phyloP scores from a whole-genome alignment of 805 yeast genomes.

The Scheffersomyces amazonensis region DNA sequence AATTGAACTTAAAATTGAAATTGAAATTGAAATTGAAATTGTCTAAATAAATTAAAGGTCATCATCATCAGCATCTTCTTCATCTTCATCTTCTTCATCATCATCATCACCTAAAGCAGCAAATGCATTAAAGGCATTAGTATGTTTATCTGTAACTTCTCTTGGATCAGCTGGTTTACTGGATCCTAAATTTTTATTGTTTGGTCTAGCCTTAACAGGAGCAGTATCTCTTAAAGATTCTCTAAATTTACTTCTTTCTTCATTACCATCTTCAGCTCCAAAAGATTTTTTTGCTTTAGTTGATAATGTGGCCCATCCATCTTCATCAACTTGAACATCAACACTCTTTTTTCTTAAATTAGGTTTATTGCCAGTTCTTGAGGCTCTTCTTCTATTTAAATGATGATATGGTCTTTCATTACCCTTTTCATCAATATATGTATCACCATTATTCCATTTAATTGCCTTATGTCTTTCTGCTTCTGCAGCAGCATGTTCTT shows the following conservation, averaged over 20 bases:
- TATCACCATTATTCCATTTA: slow-evolving; percentile 39
- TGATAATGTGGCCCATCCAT: slow-evolving; percentile 74
- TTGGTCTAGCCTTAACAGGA: slow-evolving; percentile 58
- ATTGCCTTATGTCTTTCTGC: slow-evolving; percentile 20
- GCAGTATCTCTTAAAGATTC: slow-evolving; percentile 47
- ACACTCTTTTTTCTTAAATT: slow-evolving; percentile 56
- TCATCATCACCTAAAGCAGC: slow-evolving; percentile 71
- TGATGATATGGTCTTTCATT: slow-evolving; percentile 43
- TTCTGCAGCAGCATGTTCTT: slow-evolving; percentile 39
- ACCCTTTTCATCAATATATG: slow-evolving; percentile 44
- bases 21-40: no score
- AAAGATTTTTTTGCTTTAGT: slow-evolving; percentile 43
- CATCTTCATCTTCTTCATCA: slow-evolving; percentile 25
- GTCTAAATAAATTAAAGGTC: no score
- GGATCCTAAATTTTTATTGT: slow-evolving; percentile 70
- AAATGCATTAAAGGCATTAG: slow-evolving; percentile 72
- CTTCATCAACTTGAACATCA: slow-evolving; percentile 61
- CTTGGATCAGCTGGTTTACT: slow-evolving; percentile 72
- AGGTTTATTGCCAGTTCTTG: slow-evolving; percentile 45
- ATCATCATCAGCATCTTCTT: slow-evolving; percentile 5
- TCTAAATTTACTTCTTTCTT: slow-evolving; percentile 45
- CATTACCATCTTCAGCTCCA: slow-evolving; percentile 47
- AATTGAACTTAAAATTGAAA: no score
- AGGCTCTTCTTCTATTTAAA: slow-evolving; percentile 62
- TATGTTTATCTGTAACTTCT: slow-evolving; percentile 69